Evolutionary conservation across 148 eudicot species (phyloP).

Genomic region (Euryodendron excelsum): DNA sequence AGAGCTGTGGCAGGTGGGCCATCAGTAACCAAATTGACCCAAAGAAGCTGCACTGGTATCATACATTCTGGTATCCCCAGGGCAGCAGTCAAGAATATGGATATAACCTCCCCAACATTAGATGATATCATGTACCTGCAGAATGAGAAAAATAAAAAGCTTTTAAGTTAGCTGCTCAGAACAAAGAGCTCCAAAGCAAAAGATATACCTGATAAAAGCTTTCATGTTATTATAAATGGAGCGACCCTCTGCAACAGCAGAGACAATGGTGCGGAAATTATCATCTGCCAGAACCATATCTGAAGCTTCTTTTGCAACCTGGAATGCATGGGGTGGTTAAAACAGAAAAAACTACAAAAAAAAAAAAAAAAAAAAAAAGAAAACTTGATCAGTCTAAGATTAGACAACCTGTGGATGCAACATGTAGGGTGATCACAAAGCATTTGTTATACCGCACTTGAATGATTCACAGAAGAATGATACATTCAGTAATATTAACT

Average conservation of each 20-base stretch:
- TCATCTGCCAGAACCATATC: slow-evolving; percentile 94
- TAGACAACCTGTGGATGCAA: too few species aligned
- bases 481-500: neutral
- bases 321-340: too few species aligned
- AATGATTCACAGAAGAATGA: neutral
- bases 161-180: neutral
- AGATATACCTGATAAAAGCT: slow-evolving; percentile 77
- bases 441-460: too few species aligned
- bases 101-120: slow-evolving; percentile 79
- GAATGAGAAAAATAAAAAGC: neutral
- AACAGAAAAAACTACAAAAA: too few species aligned
- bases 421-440: too few species aligned
- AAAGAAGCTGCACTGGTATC: slow-evolving; percentile 84
- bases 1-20: slow-evolving; percentile 96
- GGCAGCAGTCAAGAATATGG: slow-evolving; percentile 84
- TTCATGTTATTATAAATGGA: slow-evolving; percentile 87
- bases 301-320: slow-evolving; percentile 94
- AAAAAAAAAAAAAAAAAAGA: too few species aligned
- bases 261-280: slow-evolving; percentile 79
- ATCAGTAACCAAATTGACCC: slow-evolving; percentile 90
- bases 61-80: slow-evolving; percentile 79
- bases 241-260: slow-evolving; percentile 81
- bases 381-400: too few species aligned
- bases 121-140: slow-evolving; percentile 92
- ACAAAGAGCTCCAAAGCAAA: neutral